Percentiles rank a stretch among this genome's conserved stretches.
phyloP scores from a whole-genome alignment of 1,284 basidiomycete species.

The Fomitiporia mediterranea region DNA sequence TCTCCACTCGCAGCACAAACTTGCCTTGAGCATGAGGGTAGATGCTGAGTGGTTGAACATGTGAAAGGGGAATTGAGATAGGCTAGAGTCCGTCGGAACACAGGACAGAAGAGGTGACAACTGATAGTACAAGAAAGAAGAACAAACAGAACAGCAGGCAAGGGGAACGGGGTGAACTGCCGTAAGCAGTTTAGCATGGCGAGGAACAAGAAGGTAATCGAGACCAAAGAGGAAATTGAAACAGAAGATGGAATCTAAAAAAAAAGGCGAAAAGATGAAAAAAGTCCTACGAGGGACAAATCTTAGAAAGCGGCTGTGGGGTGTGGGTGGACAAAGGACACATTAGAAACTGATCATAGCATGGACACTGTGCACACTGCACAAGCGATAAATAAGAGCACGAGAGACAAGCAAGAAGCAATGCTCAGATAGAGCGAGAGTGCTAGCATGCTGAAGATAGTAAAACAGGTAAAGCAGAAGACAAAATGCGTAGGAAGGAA shows the following conservation, averaged over 20 bases:
- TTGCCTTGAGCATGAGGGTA: not conserved
- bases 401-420: not conserved
- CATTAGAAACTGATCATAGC: conserved; percentile 9
- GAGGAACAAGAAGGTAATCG: not conserved
- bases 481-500: not conserved
- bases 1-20: not conserved
- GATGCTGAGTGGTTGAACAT: not conserved
- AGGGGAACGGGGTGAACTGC: not conserved
- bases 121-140: not conserved
- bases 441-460: conserved; percentile 1
- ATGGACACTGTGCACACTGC: conserved; percentile 3
- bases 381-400: conserved; percentile 12
- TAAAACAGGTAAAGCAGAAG: not conserved
- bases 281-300: not conserved
- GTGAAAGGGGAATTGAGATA: not conserved
- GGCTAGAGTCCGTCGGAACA: not conserved
- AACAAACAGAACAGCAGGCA: not conserved
- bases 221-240: too few species aligned
- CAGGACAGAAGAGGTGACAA: not conserved
- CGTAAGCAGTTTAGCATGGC: not conserved
- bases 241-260: too few species aligned
- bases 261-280: not conserved
- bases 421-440: not conserved
- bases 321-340: conserved; percentile 7
- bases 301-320: not conserved